Evolutionary conservation across 306 rosid species (phyloP).

Genomic region (Gastrolobium bilobum): DNA sequence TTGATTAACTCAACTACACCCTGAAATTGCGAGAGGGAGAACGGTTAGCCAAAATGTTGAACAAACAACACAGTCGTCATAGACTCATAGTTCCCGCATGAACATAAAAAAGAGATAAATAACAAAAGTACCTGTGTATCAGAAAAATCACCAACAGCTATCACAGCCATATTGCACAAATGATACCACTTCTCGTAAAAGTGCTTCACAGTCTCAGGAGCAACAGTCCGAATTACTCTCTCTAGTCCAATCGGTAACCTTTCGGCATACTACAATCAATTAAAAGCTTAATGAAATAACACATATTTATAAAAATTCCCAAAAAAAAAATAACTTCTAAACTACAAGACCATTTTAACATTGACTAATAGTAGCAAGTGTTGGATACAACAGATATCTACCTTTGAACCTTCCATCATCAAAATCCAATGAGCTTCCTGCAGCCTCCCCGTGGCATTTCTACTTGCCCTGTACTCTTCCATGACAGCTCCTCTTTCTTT

Average conservation of each 20-base stretch:
- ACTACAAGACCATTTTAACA: constrained; percentile 34
- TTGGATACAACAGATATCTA: constrained; percentile 33
- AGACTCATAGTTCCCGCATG: constrained; percentile 35
- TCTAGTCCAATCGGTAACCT: constrained; percentile 94
- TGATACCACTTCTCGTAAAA: constrained; percentile 93
- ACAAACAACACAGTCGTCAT: constrained; percentile 29
- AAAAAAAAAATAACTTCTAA: constrained; percentile 19
- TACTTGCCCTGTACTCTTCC: constrained; percentile 92
- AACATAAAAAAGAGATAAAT: constrained; percentile 45
- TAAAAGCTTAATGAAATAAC: constrained; percentile 37
- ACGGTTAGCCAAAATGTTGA: constrained; percentile 44
- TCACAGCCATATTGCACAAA: constrained; percentile 93
- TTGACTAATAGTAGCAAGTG: constrained; percentile 23
- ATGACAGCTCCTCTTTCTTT: constrained; percentile 96
- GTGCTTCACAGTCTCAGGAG: constrained; percentile 82
- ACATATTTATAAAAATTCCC: constrained; percentile 19
- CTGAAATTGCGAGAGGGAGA: constrained; percentile 56
- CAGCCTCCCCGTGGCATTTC: constrained; percentile 96
- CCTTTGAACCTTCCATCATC: constrained; percentile 96
- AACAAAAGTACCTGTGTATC: constrained; percentile 77
- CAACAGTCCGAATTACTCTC: constrained; percentile 82
- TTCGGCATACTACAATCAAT: constrained; percentile 88
- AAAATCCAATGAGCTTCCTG: constrained; percentile 94
- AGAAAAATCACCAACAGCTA: constrained; percentile 96
- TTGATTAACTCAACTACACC: constrained; percentile 86